A percentile compares a stretch with the other conserved stretches of the same genome.
phyloP scores from a whole-genome alignment of 306 rosid species.

The Purshia tridentata region DNA sequence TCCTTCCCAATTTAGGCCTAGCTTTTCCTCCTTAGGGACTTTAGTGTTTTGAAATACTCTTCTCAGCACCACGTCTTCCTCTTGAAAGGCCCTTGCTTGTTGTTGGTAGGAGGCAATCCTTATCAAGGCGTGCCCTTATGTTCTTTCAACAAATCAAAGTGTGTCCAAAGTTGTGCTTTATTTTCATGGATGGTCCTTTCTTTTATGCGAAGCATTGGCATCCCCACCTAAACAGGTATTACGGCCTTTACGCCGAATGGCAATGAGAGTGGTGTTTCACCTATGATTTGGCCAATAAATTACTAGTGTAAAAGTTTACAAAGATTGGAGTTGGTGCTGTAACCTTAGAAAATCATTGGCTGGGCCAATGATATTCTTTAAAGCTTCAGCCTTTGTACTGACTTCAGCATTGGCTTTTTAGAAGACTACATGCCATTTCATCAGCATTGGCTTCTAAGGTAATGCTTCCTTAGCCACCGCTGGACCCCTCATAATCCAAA shows the following conservation, averaged over 20 bases:
- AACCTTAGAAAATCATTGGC: too few relatives aligned
- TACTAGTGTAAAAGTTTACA: too few relatives aligned
- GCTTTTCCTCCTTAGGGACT: background rate
- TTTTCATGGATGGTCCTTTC: too few relatives aligned
- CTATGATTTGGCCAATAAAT: too few relatives aligned
- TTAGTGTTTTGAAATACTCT: background rate
- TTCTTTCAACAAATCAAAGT: background rate
- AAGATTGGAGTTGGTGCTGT: too few relatives aligned
- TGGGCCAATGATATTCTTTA: too few relatives aligned
- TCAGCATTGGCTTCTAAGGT: too few relatives aligned
- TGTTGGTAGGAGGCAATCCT: background rate
- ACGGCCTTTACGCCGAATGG: background rate
- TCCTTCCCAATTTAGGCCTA: background rate
- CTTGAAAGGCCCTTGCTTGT: background rate
- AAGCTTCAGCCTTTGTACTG: too few relatives aligned
- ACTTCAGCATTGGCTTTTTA: too few relatives aligned
- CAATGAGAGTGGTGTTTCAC: background rate
- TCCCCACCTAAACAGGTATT: background rate
- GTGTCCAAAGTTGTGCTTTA: accelerated
- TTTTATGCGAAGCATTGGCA: background rate
- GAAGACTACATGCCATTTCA: too few relatives aligned
- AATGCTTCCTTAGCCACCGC: too few relatives aligned
- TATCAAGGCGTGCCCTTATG: accelerated
- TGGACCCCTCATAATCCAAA: too few relatives aligned
- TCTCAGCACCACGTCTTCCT: background rate